Base-by-base conservation (phyloP, 352 stramenopile species). In the Globisporangium camurandrum region DNA sequence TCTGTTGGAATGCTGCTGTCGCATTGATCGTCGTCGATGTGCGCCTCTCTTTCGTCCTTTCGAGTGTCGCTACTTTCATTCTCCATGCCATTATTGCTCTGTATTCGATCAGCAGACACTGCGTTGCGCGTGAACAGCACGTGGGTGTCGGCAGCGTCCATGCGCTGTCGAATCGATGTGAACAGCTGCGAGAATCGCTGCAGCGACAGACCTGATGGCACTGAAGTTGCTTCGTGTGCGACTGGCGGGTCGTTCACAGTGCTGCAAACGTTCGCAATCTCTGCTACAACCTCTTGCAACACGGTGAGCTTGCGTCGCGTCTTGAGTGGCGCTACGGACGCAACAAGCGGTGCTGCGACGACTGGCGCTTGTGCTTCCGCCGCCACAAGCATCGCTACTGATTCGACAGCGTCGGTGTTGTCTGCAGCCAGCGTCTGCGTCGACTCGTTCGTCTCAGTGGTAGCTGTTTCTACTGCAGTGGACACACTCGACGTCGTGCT, bases 101-200 rank as follows among this genome's bases (percentile, higher is more conserved):
- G n/a, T n/a, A n/a, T n/a, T n/a, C n/a, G n/a, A n/a, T n/a, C n/a
- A n/a, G n/a, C n/a, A n/a, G n/a, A n/a, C n/a, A n/a, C n/a, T 10
- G 36, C n/a, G 28, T 16, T n/a, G 8, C 12, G 30, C 2, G 54
- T 62, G 14, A 75, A 76, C 16, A 71, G 37, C 22, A 64, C 52
- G 31, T 71, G 57, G 0, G 56, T 40, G 28, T 57, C 37, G 11
- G 50, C 41, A 22, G 43, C 38, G 31, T 59, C 30, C 30, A 76
- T 69, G 0, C 40, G 57, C 23, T 64, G 47, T 28, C 61, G 44
- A 16, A 71, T 46, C 22, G 46, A 64, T 26, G n/a, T 24, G n/a
- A 76, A 73, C n/a, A 61, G 44, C 22, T 54, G 65, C 20, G 57
- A 40, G 40, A 75, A 75, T 3, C 22, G 53, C 22, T 57, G 49